Evolutionary conservation across 768 basidiomycete species (phyloP).

Genomic region (Boletus speciosus): DNA sequence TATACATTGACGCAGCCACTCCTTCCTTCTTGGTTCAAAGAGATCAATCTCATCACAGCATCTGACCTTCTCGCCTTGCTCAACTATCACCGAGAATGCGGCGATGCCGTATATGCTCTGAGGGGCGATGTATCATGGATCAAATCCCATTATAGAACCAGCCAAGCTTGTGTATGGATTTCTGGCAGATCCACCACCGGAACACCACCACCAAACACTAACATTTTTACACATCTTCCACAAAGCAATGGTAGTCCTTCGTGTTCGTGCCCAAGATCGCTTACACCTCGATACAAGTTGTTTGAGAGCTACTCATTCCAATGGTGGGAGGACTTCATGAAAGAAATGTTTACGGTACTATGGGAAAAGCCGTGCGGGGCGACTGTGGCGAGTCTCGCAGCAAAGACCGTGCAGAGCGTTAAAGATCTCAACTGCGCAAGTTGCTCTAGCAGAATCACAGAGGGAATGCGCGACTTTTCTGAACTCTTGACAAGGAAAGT

Average conservation of each 20-base stretch:
- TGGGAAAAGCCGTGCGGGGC: conserved; percentile 19
- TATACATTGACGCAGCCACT: conserved; percentile 28
- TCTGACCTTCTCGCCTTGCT: conserved; percentile 24
- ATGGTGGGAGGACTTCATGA: conserved; percentile 26
- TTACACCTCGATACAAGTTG: neutral
- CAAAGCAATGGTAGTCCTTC: too few relatives aligned
- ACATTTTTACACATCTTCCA: too few relatives aligned
- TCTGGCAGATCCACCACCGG: too few relatives aligned
- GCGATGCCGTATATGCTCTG: conserved; percentile 6
- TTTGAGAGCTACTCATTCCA: neutral
- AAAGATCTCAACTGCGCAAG: neutral
- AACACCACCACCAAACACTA: too few relatives aligned
- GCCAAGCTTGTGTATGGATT: conserved; percentile 4
- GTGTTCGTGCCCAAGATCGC: neutral
- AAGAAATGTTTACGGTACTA: conserved; percentile 3
- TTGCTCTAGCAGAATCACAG: conserved; percentile 1
- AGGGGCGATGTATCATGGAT: conserved; percentile 14
- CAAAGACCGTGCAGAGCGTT: neutral
- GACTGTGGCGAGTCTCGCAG: neutral
- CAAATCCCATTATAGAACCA: conserved; percentile 8
- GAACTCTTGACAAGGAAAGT: conserved; percentile 10
- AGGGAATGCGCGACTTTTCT: conserved; percentile 15
- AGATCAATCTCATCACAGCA: conserved; percentile 27
- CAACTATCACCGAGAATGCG: conserved; percentile 18
- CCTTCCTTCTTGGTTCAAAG: conserved; percentile 22